phyloP scores from a whole-genome alignment of 192 early-diverging fungal species.

The Umbelopsis isabellina region DNA sequence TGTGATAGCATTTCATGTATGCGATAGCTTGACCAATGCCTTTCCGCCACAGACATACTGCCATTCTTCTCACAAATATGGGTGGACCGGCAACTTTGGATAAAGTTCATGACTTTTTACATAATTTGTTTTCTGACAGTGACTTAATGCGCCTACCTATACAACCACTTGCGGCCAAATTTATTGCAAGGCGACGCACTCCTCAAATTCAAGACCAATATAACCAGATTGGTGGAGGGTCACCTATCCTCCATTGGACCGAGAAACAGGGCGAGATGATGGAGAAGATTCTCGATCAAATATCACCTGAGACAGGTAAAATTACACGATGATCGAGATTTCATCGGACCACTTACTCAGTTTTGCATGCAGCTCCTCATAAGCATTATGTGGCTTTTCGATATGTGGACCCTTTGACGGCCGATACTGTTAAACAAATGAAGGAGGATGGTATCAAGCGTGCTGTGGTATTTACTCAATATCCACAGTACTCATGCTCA shows the following conservation, averaged over 20 bases:
- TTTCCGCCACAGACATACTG: slow-evolving; percentile 58
- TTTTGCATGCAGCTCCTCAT: slow-evolving; percentile 69
- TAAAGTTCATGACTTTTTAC: slow-evolving; percentile 81
- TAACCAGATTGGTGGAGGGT: slow-evolving; percentile 91
- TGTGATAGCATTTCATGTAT: neutral
- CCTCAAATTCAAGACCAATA: slow-evolving; percentile 91
- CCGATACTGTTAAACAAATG: slow-evolving; percentile 76
- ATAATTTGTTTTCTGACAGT: slow-evolving; percentile 84
- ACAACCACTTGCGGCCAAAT: slow-evolving; percentile 70
- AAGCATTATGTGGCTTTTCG: slow-evolving; percentile 92
- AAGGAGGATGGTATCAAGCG: slow-evolving; percentile 78
- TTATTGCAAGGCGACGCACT: slow-evolving; percentile 82
- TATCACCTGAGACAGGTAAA: slow-evolving; percentile 75
- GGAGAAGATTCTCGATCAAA: slow-evolving; percentile 72
- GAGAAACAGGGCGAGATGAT: slow-evolving; percentile 81
- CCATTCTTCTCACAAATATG: slow-evolving; percentile 91
- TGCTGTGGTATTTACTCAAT: slow-evolving; percentile 91
- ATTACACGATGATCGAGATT: neutral
- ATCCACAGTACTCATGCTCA: slow-evolving; percentile 97
- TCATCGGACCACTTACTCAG: neutral
- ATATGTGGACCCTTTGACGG: slow-evolving; percentile 83
- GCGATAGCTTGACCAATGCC: neutral
- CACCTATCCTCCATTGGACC: slow-evolving; percentile 92
- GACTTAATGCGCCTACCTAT: slow-evolving; percentile 92
- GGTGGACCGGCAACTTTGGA: slow-evolving; percentile 82